Percentiles rank a stretch among this genome's conserved stretches.
Conservation (phyloP, 2,329 filamentous ascomycete species). For the Colletotrichum coccodes region DNA sequence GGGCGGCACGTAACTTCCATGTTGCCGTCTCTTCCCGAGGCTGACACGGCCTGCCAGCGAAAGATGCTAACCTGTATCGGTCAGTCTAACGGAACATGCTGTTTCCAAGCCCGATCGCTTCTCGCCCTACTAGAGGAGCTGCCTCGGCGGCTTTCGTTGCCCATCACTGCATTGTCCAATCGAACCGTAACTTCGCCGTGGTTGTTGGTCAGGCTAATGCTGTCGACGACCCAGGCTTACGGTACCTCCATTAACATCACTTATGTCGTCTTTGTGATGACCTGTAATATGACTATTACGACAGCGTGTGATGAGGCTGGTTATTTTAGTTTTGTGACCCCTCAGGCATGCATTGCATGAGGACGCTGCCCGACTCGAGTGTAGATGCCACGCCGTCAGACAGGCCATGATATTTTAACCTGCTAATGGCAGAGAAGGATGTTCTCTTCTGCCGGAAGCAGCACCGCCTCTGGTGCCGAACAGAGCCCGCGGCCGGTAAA, state of each 20-base stretch:
- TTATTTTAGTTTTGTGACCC: not conserved
- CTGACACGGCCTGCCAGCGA: not conserved
- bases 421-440: not conserved
- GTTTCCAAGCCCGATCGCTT: conserved; percentile 15
- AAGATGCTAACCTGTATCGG: conserved; percentile 10
- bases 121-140: conserved; percentile 4
- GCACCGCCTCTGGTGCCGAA: not conserved
- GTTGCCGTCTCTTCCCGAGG: conserved; percentile 21
- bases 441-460: not conserved
- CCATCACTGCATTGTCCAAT: conserved; percentile 13
- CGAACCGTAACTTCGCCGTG: not conserved
- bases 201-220: not conserved
- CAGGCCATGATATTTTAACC: not conserved
- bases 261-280: not conserved
- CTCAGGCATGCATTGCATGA: not conserved
- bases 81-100: conserved; percentile 7
- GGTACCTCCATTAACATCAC: conserved; percentile 1
- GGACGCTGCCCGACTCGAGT: not conserved
- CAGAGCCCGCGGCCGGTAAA: not conserved
- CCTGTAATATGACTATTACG: not conserved
- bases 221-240: conserved; percentile 2
- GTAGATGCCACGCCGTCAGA: not conserved
- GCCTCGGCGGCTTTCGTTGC: conserved; percentile 1
- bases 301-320: not conserved
- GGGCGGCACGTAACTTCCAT: conserved; percentile 11